Conservation (phyloP, 164 flowering plant species). For the Cinnamomum micranthum region DNA sequence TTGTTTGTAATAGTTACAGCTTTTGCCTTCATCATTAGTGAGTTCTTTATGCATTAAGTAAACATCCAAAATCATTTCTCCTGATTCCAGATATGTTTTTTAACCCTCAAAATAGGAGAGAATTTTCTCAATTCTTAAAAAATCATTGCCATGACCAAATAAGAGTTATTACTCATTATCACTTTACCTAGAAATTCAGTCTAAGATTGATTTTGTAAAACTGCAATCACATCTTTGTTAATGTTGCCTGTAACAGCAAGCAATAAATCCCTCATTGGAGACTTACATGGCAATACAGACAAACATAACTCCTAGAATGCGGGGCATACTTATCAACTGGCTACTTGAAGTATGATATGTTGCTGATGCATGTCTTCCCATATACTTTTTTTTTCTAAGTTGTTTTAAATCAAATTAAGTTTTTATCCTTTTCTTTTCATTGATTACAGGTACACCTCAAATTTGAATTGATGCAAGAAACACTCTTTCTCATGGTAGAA, state of each 20-base stretch:
- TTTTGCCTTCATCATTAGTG: not conserved
- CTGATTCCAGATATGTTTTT: too few species aligned
- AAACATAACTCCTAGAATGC: constrained; percentile 66
- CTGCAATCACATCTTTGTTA: not conserved
- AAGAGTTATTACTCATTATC: not conserved
- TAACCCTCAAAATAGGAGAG: not conserved
- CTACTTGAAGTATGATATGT: constrained; percentile 59
- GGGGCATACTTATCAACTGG: constrained; percentile 86
- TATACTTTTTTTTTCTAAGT: not conserved
- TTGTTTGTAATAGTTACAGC: not conserved
- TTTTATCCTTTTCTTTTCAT: not conserved
- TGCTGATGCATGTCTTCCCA: not conserved
- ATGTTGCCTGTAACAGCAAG: constrained; percentile 34
- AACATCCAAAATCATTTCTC: too few species aligned
- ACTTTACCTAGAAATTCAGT: not conserved
- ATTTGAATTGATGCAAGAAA: constrained; percentile 87
- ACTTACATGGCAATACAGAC: constrained; percentile 59
- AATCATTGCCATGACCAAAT: not conserved
- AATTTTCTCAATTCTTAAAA: not conserved
- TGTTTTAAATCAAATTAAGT: not conserved
- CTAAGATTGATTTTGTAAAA: not conserved
- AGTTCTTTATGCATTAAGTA: not conserved
- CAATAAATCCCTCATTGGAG: constrained; percentile 38
- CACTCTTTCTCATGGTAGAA: constrained; percentile 71
- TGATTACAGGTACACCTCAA: constrained; percentile 69